Percentiles rank a stretch among this genome's conserved stretches.
These are phyloP conservation scores for Heterobasidion occidentale DNA, from an alignment of 1,284 basidiomycete species.

Conservation along the genomic window DNA sequence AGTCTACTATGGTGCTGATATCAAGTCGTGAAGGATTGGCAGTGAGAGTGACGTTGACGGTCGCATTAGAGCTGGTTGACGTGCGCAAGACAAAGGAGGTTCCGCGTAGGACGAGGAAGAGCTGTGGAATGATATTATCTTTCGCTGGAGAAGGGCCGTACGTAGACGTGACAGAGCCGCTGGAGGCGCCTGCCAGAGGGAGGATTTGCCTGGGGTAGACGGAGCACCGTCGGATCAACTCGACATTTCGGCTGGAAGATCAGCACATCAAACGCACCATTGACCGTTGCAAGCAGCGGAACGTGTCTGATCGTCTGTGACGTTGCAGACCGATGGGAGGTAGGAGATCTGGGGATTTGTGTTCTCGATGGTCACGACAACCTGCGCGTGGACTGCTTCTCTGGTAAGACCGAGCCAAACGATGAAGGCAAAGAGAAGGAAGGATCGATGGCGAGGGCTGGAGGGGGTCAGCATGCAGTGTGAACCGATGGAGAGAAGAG, in stretches of 20 bases:
- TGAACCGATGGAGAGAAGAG: slow-evolving; percentile 1
- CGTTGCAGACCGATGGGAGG: slow-evolving; percentile 20
- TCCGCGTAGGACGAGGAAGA: slow-evolving; percentile 22
- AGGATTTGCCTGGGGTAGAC: slow-evolving; percentile 16
- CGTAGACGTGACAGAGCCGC: slow-evolving; percentile 20
- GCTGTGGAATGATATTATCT: slow-evolving; percentile 19
- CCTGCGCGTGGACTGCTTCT: slow-evolving; percentile 5
- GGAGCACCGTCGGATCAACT: too few species aligned
- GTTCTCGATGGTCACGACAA: slow-evolving; percentile 19
- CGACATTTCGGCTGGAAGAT: too few species aligned
- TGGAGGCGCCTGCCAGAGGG: slow-evolving; percentile 13
- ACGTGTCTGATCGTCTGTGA: slow-evolving; percentile 6
- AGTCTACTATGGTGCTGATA: slow-evolving; percentile 19
- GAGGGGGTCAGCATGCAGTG: slow-evolving; percentile 9
- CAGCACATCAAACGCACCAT: slow-evolving; percentile 16
- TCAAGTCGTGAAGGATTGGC: slow-evolving; percentile 19
- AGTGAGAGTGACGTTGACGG: slow-evolving; percentile 20
- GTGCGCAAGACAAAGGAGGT: slow-evolving; percentile 18
- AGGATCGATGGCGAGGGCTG: slow-evolving; percentile 4
- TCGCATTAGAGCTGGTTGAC: slow-evolving; percentile 18
- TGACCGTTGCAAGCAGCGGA: slow-evolving; percentile 15
- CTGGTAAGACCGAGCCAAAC: slow-evolving; percentile 1
- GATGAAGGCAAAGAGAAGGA: slow-evolving; percentile 2
- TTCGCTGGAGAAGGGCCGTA: slow-evolving; percentile 15
- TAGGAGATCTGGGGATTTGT: slow-evolving; percentile 20